phyloP scores from a whole-genome alignment of 345 rosid species.

The Alliaria petiolata region DNA sequence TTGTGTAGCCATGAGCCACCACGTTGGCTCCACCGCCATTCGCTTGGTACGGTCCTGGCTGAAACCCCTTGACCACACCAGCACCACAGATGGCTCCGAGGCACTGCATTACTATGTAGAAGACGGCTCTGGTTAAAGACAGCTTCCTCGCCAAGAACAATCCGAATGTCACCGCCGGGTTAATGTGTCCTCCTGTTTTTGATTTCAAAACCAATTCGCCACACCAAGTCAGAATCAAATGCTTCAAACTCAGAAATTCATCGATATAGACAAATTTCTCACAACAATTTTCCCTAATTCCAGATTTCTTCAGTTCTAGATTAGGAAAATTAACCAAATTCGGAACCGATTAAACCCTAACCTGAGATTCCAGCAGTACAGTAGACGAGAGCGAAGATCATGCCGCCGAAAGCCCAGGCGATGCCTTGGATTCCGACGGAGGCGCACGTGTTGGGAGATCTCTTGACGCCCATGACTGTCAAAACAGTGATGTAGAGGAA shows the following conservation, averaged over 20 bases:
- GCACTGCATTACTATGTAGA: constrained; percentile 64
- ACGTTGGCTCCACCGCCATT: constrained; percentile 59
- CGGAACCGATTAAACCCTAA: background rate
- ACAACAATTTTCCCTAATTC: no score
- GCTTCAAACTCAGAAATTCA: background rate
- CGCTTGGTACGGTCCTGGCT: constrained; percentile 28
- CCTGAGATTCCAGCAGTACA: constrained; percentile 80
- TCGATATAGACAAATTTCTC: background rate
- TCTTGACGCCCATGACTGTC: constrained; percentile 66
- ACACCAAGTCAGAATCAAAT: background rate
- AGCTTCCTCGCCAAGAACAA: constrained; percentile 64
- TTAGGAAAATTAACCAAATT: background rate
- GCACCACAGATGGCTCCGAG: constrained; percentile 77
- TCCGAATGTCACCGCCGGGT: constrained; percentile 72
- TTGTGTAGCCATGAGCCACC: constrained; percentile 57
- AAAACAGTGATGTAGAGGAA: constrained; percentile 60
- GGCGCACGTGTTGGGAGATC: constrained; percentile 35
- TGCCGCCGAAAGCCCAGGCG: constrained; percentile 82
- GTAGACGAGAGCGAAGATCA: constrained; percentile 81
- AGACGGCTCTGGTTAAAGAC: constrained; percentile 59
- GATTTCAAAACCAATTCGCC: background rate
- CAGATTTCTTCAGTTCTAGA: no score
- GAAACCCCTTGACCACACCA: constrained; percentile 64
- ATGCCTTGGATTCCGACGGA: constrained; percentile 72
- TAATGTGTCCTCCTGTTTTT: constrained; percentile 64